Conservation (phyloP, 345 rosid genomes). For the Geranium rotundifolium region DNA sequence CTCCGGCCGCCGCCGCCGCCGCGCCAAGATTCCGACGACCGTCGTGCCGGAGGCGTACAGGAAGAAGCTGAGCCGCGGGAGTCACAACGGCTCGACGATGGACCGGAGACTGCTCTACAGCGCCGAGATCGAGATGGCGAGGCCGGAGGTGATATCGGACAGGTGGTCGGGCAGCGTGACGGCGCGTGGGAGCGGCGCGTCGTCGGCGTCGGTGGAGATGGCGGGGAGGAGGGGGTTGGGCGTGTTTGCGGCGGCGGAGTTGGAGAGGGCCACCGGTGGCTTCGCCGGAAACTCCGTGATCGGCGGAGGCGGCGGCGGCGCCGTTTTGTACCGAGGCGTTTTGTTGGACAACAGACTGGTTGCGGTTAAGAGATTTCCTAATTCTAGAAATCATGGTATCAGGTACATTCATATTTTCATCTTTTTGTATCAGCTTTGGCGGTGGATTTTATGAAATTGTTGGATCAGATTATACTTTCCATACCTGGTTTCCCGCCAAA, state of each 20-base stretch:
- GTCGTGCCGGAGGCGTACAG: constrained; percentile 7
- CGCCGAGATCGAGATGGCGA: constrained; percentile 25
- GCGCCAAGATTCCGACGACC: constrained; percentile 20
- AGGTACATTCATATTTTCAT: not conserved
- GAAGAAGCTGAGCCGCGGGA: not conserved
- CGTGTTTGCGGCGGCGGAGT: constrained; percentile 30
- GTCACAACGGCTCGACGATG: constrained; percentile 14
- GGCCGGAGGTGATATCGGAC: constrained; percentile 15
- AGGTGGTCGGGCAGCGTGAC: constrained; percentile 13
- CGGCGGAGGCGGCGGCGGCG: constrained; percentile 31
- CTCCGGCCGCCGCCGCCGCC: constrained; percentile 20
- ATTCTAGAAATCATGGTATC: not conserved
- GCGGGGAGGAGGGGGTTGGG: constrained; percentile 14
- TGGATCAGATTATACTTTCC: no score
- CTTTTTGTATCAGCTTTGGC: no score
- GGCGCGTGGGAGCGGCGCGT: constrained; percentile 7
- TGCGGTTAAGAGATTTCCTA: constrained; percentile 39
- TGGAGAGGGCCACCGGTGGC: constrained; percentile 37
- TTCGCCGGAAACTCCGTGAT: constrained; percentile 42
- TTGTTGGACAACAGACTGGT: constrained; percentile 36
- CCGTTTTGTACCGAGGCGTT: constrained; percentile 37
- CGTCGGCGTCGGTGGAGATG: constrained; percentile 5
- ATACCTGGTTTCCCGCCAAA: no score
- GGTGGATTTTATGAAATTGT: no score
- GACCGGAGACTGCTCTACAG: constrained; percentile 19